Conservation (phyloP, 2,329 filamentous ascomycete genomes). For the Tolypocladium sp. region DNA sequence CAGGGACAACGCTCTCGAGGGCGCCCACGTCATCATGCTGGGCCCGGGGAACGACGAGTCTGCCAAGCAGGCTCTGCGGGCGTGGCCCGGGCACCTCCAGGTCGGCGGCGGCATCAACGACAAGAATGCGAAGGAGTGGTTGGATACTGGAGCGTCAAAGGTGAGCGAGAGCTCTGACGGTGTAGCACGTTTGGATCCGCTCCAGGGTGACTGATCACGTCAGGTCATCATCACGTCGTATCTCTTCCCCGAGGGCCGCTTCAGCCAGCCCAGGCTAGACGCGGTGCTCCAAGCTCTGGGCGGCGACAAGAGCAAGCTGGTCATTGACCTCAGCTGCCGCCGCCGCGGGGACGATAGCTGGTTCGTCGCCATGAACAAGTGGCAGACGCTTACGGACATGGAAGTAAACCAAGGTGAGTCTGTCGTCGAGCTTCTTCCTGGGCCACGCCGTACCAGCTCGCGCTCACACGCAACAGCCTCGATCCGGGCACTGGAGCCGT, state of each 20-base stretch:
- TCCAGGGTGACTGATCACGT: conserved; percentile 8
- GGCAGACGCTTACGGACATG: conserved; percentile 97
- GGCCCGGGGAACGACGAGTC: conserved; percentile 79
- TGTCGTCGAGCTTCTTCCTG: background rate
- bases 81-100: conserved; percentile 76
- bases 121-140: conserved; percentile 75
- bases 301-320: conserved; percentile 69
- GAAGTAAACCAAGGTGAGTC: conserved; percentile 80
- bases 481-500: conserved; percentile 73
- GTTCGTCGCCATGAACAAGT: conserved; percentile 99
- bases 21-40: conserved; percentile 94
- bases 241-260: conserved; percentile 77
- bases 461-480: conserved; percentile 47
- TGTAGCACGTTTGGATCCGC: background rate
- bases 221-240: conserved; percentile 97
- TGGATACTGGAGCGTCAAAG: conserved; percentile 81
- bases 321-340: conserved; percentile 91
- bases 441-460: background rate
- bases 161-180: conserved; percentile 33
- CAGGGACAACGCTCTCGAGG: conserved; percentile 60
- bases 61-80: conserved; percentile 63
- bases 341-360: conserved; percentile 62
- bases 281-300: conserved; percentile 64
- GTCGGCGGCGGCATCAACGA: conserved; percentile 92
- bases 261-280: conserved; percentile 68